Base-by-base conservation (phyloP, 768 basidiomycete genomes). In the Suillus weaverae region DNA sequence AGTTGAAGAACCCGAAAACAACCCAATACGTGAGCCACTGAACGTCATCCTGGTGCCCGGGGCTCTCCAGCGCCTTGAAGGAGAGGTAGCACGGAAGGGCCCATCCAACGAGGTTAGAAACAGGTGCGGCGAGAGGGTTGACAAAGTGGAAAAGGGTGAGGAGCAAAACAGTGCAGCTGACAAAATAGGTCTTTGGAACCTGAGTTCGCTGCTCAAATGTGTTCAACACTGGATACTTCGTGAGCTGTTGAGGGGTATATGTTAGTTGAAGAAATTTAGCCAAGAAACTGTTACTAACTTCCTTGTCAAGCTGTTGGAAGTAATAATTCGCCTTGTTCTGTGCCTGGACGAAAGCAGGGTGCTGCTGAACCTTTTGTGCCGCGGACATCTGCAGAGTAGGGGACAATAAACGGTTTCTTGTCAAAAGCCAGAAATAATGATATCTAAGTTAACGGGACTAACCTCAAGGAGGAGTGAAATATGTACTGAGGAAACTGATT, bases 21-120 rank as follows among this genome's bases (percentile, higher is more conserved):
- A 93, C 85, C 97, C 97, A 99, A 84, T 99, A 99, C 3, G 96
- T 97, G 73, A 98, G 84, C 95, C 95, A 98, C 80, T 97, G 95
- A 72, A 91, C 83, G 78, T 97, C 92, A 70, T 97, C 94, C 69
- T 89, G 84, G 65, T 88, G 82, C 3, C 85, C 83, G n/a, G 94
- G 92, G 5, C 85, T 79, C 78, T 99, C 97, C 74, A 99, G 87
- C 35, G 97, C 96, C 80, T 91, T 91, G 83, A 98, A 87, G 60
- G 95, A 97, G 77, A 97, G 87, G 77, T 94, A 99, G 6, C 95
- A 95, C 35, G 97, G 97, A 71, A 99, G 84, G 38, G 81, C 92
- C 90, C 92, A 99, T 60, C 96, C 97, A 72, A 99, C 87, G 72
- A 97, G 83, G 80, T 97, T 97, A 65, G 97, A 97, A 69, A 97